Evolutionary conservation across 2,329 filamentous ascomycete genomes (phyloP).

Genomic region (Colletotrichum tropicicola): DNA sequence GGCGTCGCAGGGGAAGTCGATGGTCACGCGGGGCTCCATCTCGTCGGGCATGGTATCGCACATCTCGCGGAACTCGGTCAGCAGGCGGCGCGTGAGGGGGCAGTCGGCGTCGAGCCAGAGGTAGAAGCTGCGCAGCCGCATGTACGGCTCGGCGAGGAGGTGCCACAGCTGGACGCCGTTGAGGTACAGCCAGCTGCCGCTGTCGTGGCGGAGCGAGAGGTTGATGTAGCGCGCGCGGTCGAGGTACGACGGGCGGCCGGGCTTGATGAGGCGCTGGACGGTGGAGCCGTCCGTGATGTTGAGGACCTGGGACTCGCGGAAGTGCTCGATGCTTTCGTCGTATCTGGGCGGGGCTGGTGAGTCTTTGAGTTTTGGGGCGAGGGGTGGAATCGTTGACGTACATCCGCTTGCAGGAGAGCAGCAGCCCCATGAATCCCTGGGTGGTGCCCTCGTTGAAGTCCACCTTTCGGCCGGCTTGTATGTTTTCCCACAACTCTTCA

Average conservation of each 20-base stretch:
- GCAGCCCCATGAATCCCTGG: constrained; percentile 18
- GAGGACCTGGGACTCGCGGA: constrained; percentile 16
- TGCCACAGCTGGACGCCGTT: constrained; percentile 19
- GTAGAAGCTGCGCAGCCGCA: background rate
- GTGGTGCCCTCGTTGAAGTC: background rate
- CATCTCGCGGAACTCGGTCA: constrained; percentile 29
- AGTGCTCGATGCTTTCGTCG: constrained; percentile 9
- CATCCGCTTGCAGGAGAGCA: constrained; percentile 29
- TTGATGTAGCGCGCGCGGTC: constrained; percentile 10
- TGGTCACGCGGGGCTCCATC: constrained; percentile 4
- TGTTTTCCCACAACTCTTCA: constrained; percentile 24
- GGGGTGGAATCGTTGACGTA: background rate
- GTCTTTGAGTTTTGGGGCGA: background rate
- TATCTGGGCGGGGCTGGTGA: constrained; percentile 8
- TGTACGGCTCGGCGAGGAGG: background rate
- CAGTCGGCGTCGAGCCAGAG: constrained; percentile 32
- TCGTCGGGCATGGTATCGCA: background rate
- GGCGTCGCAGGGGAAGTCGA: constrained; percentile 26
- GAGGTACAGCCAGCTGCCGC: constrained; percentile 28
- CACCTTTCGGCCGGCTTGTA: background rate
- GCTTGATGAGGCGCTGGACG: constrained; percentile 16
- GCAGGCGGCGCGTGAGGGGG: constrained; percentile 26
- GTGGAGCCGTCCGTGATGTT: constrained; percentile 28
- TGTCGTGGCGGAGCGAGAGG: constrained; percentile 29
- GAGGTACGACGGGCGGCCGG: background rate